Evolutionary conservation across 192 early-diverging fungal species (phyloP).

Genomic region (Rhizophagus sp.): DNA sequence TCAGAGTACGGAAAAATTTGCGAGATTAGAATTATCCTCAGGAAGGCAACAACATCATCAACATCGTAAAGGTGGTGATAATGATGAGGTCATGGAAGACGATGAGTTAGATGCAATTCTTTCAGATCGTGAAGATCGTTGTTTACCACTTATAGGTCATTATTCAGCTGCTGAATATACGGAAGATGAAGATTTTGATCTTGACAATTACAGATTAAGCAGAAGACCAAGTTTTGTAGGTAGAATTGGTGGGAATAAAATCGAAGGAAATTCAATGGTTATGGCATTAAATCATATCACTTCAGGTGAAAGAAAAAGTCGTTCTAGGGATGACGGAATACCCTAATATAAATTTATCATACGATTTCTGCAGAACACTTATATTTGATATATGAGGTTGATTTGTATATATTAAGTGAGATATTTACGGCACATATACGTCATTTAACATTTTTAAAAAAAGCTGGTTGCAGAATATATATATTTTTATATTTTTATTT

Average conservation of each 20-base stretch:
- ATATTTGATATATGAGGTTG: background rate
- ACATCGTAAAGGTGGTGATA: background rate
- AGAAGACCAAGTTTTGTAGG: background rate
- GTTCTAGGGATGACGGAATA: slow-evolving; percentile 2
- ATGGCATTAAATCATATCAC: slow-evolving; percentile 12
- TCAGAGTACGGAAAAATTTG: background rate
- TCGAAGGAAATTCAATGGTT: slow-evolving; percentile 1
- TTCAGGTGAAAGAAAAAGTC: background rate
- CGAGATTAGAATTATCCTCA: background rate
- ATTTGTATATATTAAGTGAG: background rate
- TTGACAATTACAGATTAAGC: slow-evolving; percentile 2
- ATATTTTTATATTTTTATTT: background rate
- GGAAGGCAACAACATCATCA: background rate
- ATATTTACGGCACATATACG: background rate
- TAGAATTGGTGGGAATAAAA: background rate
- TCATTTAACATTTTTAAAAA: background rate
- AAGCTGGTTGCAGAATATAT: background rate
- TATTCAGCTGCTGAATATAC: slow-evolving; percentile 31
- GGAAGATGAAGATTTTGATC: slow-evolving; percentile 26
- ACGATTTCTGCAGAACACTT: background rate
- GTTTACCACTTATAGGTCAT: slow-evolving; percentile 23
- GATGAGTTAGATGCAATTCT: slow-evolving; percentile 17
- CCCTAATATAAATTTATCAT: background rate
- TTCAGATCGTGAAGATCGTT: slow-evolving; percentile 25
- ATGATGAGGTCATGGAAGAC: background rate